Base-by-base conservation (phyloP, 352 stramenopile species). In the Phytophthora tubulina region DNA sequence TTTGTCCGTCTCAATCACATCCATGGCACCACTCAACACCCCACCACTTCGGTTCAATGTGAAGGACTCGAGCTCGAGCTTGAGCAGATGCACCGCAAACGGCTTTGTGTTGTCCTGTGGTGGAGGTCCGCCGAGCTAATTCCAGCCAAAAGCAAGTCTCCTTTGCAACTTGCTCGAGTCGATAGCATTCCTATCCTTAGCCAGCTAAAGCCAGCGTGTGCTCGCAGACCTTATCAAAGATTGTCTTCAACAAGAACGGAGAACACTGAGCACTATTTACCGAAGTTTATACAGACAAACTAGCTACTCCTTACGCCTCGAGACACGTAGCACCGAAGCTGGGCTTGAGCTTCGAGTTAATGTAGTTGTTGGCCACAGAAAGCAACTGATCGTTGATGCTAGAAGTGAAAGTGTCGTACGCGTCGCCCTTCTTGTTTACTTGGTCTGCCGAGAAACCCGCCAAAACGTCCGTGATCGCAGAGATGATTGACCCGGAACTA, bases 1-100 rank as follows among this genome's bases (percentile, higher is more conserved):
- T 21, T 73, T 75, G 21, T 86, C 79, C 21, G 87, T 93, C 75
- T 92, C 85, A 31, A 91, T 91, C 69, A 93, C 87, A 33, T 72
- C 79, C 52, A 80, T 80, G 32, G 14, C 57, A 36, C 14, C 32
- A 30, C 14, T 21, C 31, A 10, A 27, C 21, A 27, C 21, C 21
- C 21, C 21, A 27, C 21, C 21, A 27, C 21, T 27, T 27, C 21
- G 21, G 21, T 27, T 27, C 21, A 27, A 27, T 27, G 21, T 27
- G 21, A 27, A 27, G 21, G 21, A 27, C 21, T 27, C 21, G 21
- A 27, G 21, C 21, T 27, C 21, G 0, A 27, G 21, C 21, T 27
- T 27, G 0, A 27, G 21, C 21, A 27, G 21, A 27, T 27, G 21
- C 21, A 27, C 21, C 21, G 21, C 21, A 27, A 27, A 27, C 21